Base-by-base conservation (phyloP, 768 basidiomycete genomes). In the Russula emetica region DNA sequence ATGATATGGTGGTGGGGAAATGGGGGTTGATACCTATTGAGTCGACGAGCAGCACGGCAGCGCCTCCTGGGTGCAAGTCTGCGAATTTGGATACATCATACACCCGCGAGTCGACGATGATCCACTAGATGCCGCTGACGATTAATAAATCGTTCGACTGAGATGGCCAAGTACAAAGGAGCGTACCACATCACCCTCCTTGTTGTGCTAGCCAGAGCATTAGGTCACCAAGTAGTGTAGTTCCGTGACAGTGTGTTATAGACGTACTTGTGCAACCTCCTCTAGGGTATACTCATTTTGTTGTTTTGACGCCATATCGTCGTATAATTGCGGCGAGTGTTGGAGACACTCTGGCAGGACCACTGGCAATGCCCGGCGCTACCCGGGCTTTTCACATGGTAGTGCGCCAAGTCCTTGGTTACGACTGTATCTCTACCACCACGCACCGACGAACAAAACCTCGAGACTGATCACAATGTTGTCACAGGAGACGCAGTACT, bases 61-160 rank as follows among this genome's bases (percentile, higher is more conserved):
- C 72, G 11, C 94, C 94, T 58, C 94, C 82, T 84, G 93, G 95
- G 71, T 98, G 95, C 55, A 97, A 75, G 64, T 85, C 78, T 26
- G 85, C 86, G 69, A 98, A 97, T 64, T 82, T 85, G 44, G 88
- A 84, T 34, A 98, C 73, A 71, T 93, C 84, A 62, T 88, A 94
- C 32, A 94, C 90, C 69, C 87, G 89, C 9, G 87, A 78, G 72
- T 94, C 91, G 56, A 94, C 80, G 40, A 89, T 77, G 50, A 94
- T 80, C 91, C 93, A 94, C 85, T 93, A 69, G 2, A 47, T 42
- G 58, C 10, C n/a, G n/a, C n/a, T n/a, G 32, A 47, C 16, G 14
- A 26, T 24, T 16, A 8, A n/a, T 10, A 3, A 38, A 45, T 45
- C 16, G 24, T 38, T 20, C 2, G 14, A 1, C 8, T 32, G 20